phyloP scores from a whole-genome alignment of 1,139 yeast species.

The Debaryomyces subglobosus region DNA sequence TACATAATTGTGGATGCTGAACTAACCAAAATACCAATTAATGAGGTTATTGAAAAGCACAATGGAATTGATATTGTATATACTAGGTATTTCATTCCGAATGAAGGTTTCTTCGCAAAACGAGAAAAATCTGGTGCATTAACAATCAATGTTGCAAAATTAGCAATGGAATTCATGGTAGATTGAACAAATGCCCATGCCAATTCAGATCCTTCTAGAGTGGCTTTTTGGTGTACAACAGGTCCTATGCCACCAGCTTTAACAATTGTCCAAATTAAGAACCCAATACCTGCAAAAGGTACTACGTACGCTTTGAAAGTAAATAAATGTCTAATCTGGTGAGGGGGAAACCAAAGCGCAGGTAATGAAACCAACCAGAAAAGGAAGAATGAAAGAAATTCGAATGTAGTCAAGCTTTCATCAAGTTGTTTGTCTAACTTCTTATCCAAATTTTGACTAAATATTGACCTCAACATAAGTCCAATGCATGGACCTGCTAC shows the following conservation, averaged over 20 bases:
- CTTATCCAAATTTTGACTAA: slow-evolving; percentile 57
- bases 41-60: slow-evolving; percentile 76
- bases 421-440: slow-evolving; percentile 55
- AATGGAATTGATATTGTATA: slow-evolving; percentile 69
- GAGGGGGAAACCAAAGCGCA: slow-evolving; percentile 80
- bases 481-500: slow-evolving; percentile 79
- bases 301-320: slow-evolving; percentile 76
- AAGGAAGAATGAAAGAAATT: slow-evolving; percentile 72
- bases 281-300: slow-evolving; percentile 80
- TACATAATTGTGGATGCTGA: slow-evolving; percentile 75
- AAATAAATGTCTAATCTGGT: slow-evolving; percentile 77
- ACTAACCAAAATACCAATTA: slow-evolving; percentile 85
- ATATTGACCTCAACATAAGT: slow-evolving; percentile 66
- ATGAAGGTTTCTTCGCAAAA: slow-evolving; percentile 59
- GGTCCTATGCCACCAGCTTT: slow-evolving; percentile 78
- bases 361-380: slow-evolving; percentile 81
- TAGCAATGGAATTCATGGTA: slow-evolving; percentile 79
- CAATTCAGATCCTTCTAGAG: slow-evolving; percentile 57
- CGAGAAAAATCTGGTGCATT: slow-evolving; percentile 92
- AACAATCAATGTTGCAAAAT: slow-evolving; percentile 83
- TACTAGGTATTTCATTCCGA: slow-evolving; percentile 46
- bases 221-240: slow-evolving; percentile 54
- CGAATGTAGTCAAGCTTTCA: slow-evolving; percentile 56
- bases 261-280: slow-evolving; percentile 77
- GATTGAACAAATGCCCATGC: slow-evolving; percentile 85